These are phyloP conservation scores for Hypericum androsaemum DNA, from an alignment of 345 rosid genomes.

Conservation along the genomic window DNA sequence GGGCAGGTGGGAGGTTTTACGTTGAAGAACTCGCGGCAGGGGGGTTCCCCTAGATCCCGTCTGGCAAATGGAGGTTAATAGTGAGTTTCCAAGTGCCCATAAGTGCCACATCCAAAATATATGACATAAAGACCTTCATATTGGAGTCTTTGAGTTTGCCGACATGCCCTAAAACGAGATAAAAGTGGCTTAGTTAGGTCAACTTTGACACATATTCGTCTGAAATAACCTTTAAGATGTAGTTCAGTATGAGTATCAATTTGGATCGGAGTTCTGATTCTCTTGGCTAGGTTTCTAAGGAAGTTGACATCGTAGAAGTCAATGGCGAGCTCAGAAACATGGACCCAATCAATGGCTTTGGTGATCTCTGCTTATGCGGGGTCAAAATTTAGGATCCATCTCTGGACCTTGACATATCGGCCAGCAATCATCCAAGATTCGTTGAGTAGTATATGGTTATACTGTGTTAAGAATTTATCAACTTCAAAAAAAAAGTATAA, in stretches of 20 bases:
- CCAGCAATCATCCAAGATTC: neutral
- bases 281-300: neutral
- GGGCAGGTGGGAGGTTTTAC: too few species aligned
- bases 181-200: neutral
- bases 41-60: too few species aligned
- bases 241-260: neutral
- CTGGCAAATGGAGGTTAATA: too few species aligned
- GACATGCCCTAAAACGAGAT: neutral
- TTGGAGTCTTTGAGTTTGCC: neutral
- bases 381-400: neutral
- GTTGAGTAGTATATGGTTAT: neutral
- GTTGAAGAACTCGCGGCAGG: too few species aligned
- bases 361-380: neutral
- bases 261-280: neutral
- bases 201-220: neutral
- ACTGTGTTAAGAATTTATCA: too few species aligned
- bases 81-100: too few species aligned
- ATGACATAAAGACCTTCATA: neutral
- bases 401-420: neutral
- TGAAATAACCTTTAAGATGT: neutral
- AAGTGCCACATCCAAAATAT: neutral
- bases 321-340: neutral
- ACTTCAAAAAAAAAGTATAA: too few species aligned
- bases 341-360: neutral
- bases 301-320: neutral